These are phyloP conservation scores for Coprinellus micaceus DNA, from an alignment of 768 basidiomycete species.

Conservation along the genomic window DNA sequence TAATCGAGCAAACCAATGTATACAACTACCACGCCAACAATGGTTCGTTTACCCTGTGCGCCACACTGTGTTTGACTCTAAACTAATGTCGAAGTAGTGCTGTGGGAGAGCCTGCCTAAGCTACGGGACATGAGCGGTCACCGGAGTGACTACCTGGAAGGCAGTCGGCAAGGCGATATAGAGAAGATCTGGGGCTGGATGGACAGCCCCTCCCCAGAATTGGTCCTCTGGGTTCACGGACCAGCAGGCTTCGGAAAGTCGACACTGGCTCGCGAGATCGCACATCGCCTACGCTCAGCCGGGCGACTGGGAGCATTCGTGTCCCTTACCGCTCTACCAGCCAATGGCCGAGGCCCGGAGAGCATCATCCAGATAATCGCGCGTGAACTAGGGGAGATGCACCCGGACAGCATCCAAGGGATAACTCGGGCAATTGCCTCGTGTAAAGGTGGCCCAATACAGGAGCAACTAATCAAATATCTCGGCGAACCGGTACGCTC, in stretches of 20 bases:
- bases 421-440: neutral
- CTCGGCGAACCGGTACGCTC: constrained; percentile 1
- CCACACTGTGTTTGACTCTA: too few relatives aligned
- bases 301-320: constrained; percentile 1
- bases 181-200: too few relatives aligned
- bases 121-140: too few relatives aligned
- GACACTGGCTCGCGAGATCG: neutral
- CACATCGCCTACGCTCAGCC: neutral
- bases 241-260: constrained; percentile 10
- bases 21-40: too few relatives aligned
- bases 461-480: neutral
- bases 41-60: too few relatives aligned
- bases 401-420: neutral
- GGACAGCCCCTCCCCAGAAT: too few relatives aligned
- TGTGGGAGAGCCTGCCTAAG: too few relatives aligned
- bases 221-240: constrained; percentile 9
- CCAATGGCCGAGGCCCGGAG: neutral
- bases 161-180: too few relatives aligned
- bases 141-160: too few relatives aligned
- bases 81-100: too few relatives aligned
- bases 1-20: too few relatives aligned
- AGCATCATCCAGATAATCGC: constrained; percentile 9
- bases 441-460: neutral
- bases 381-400: constrained; percentile 3
- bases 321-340: neutral